Percentiles rank a stretch among this genome's conserved stretches.
These are phyloP conservation scores for Penicillium fimorum DNA, from an alignment of 495 filamentous ascomycete species.

Conservation along the genomic window DNA sequence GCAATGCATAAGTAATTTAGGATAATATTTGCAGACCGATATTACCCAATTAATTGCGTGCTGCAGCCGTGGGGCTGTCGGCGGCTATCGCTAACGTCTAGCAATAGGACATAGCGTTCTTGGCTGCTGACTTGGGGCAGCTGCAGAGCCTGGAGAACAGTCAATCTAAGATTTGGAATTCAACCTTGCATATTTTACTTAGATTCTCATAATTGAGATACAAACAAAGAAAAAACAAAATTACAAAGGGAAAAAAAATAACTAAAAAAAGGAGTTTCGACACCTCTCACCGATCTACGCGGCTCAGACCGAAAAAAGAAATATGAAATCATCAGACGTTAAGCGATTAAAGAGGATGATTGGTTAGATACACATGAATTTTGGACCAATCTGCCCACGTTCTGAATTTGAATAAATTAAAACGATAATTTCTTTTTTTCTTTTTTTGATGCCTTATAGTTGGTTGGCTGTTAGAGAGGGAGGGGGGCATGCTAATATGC, in stretches of 20 bases:
- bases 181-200: constrained; percentile 2
- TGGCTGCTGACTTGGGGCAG: not conserved
- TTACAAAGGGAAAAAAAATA: constrained; percentile 1
- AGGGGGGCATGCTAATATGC: constrained; percentile 21
- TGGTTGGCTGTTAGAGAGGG: constrained; percentile 19
- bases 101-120: constrained; percentile 15
- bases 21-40: not conserved
- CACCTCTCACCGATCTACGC: constrained; percentile 9
- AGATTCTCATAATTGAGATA: not conserved
- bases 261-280: not conserved
- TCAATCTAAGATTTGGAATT: constrained; percentile 6
- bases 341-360: constrained; percentile 1
- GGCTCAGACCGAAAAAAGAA: constrained; percentile 3
- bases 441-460: not conserved
- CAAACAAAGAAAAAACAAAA: constrained; percentile 6
- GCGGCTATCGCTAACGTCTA: constrained; percentile 31
- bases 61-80: constrained; percentile 15
- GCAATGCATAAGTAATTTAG: not conserved
- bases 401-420: not conserved
- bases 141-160: not conserved
- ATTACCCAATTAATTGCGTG: not conserved
- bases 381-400: constrained; percentile 6
- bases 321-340: not conserved
- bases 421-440: not conserved
- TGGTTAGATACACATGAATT: not conserved